Conservation (phyloP, 306 rosid species). For the Begonia masoniana region DNA sequence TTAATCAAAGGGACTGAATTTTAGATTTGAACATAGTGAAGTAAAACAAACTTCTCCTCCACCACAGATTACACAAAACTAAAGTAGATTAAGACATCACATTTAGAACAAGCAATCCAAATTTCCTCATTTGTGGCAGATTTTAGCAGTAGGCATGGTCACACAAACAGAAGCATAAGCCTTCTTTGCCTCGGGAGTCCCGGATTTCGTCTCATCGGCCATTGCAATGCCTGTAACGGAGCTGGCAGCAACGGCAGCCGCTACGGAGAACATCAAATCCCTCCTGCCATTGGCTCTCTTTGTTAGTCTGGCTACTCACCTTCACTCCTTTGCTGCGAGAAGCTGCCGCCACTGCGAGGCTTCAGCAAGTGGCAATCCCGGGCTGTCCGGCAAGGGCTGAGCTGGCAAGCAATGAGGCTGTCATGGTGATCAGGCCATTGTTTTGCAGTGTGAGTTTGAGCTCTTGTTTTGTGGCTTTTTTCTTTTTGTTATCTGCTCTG, state of each 20-base stretch:
- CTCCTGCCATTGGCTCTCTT: conserved; percentile 26
- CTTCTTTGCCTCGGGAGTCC: conserved; percentile 35
- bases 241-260: conserved; percentile 23
- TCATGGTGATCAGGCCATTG: not conserved
- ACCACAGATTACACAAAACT: too few species aligned
- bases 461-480: too few species aligned
- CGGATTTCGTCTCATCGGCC: conserved; percentile 26
- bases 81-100: too few species aligned
- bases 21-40: too few species aligned
- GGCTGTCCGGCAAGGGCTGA: not conserved
- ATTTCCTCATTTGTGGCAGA: conserved; percentile 24
- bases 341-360: not conserved
- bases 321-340: conserved; percentile 7
- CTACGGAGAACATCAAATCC: conserved; percentile 23
- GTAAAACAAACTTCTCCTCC: too few species aligned
- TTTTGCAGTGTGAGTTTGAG: too few species aligned
- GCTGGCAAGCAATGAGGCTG: not conserved
- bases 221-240: conserved; percentile 20
- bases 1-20: too few species aligned
- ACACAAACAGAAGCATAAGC: conserved; percentile 37
- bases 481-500: too few species aligned
- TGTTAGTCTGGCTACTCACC: conserved; percentile 15
- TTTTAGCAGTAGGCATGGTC: conserved; percentile 34
- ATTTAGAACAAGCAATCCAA: too few species aligned
- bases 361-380: too few species aligned